phyloP scores from a whole-genome alignment of 495 filamentous ascomycete species.

The Hamigera avellanea region DNA sequence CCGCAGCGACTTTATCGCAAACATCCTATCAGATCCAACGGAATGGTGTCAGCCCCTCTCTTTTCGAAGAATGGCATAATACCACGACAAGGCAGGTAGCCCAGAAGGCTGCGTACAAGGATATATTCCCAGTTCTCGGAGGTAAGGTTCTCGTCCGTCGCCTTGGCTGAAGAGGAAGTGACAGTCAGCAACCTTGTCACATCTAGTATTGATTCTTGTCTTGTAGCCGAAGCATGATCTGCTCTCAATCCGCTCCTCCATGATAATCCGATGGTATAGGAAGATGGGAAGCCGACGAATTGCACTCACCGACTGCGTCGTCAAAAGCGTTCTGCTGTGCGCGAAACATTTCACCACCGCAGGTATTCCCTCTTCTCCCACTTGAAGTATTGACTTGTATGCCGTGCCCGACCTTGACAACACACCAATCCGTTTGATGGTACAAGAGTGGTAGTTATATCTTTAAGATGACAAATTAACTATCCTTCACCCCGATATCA shows the following conservation, averaged over 20 bases:
- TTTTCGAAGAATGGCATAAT: background rate
- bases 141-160: constrained; percentile 96
- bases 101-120: constrained; percentile 40
- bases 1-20: constrained; percentile 73
- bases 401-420: no score
- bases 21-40: constrained; percentile 51
- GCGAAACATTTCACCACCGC: constrained; percentile 51
- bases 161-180: constrained; percentile 58
- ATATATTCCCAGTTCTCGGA: constrained; percentile 98
- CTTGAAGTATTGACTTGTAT: no score
- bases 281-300: background rate
- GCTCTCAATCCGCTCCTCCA: background rate
- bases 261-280: background rate
- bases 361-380: no score
- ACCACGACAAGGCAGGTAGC: no score
- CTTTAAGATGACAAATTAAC: no score
- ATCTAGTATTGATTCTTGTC: no score
- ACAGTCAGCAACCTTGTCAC: constrained; percentile 19
- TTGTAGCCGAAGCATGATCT: no score
- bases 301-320: constrained; percentile 63
- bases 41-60: background rate
- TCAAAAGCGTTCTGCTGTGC: constrained; percentile 71
- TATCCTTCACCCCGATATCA: no score
- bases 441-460: no score
- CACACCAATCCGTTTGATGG: no score